These are phyloP conservation scores for Candida boidinii DNA, from an alignment of 805 yeast genomes.

Conservation along the genomic window DNA sequence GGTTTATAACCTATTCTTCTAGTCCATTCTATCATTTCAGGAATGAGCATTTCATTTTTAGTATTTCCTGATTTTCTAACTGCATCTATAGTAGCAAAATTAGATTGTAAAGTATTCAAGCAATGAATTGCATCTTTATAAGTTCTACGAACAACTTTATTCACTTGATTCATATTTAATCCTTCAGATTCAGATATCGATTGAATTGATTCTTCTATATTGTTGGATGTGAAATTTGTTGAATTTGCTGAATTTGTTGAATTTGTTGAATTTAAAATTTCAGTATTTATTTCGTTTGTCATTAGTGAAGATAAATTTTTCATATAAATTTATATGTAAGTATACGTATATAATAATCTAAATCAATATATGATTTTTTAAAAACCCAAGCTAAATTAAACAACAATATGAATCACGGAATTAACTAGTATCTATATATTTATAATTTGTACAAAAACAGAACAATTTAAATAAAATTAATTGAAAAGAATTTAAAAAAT, in stretches of 20 bases:
- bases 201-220: too few species aligned
- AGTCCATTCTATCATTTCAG: constrained; percentile 81
- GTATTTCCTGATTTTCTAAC: constrained; percentile 52
- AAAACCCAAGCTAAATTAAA: too few species aligned
- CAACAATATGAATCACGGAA: too few species aligned
- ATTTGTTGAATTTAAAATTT: too few species aligned
- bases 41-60: constrained; percentile 60
- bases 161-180: neutral
- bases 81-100: constrained; percentile 84
- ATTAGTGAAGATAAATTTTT: too few species aligned
- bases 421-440: neutral
- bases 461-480: constrained; percentile 4
- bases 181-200: too few species aligned
- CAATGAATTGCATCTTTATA: constrained; percentile 71
- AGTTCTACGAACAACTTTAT: constrained; percentile 21
- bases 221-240: too few species aligned
- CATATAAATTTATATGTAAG: too few species aligned
- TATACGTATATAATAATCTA: too few species aligned
- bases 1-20: constrained; percentile 61
- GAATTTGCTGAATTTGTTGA: too few species aligned
- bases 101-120: constrained; percentile 82
- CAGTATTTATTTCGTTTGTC: too few species aligned
- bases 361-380: too few species aligned
- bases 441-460: neutral
- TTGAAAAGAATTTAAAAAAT: constrained; percentile 2